A percentile compares a stretch with the other conserved stretches of the same genome.
Evolutionary conservation across 2,329 filamentous ascomycete genomes (phyloP).

Genomic region (Colletotrichum orchidophilum): DNA sequence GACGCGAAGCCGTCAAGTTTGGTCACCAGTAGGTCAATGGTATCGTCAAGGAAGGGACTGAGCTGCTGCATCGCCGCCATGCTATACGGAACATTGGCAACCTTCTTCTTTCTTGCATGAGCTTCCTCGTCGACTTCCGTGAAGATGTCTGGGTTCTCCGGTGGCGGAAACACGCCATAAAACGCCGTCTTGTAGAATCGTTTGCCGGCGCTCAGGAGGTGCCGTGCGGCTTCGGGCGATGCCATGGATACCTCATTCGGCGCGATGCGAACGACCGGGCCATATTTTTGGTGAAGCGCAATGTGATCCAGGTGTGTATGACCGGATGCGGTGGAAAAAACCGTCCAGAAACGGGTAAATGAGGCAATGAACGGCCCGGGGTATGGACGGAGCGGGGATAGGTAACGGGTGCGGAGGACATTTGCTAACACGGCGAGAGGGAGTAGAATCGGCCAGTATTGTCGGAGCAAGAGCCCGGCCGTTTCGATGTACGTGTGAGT

Average conservation of each 20-base stretch:
- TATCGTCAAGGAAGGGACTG: conserved; percentile 60
- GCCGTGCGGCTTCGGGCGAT: conserved; percentile 47
- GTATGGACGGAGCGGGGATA: conserved; percentile 72
- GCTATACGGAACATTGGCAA: conserved; percentile 60
- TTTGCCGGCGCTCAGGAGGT: conserved; percentile 58
- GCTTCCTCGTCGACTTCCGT: conserved; percentile 63
- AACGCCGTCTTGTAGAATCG: conserved; percentile 63
- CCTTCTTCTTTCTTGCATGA: conserved; percentile 65
- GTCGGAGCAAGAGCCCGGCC: neutral
- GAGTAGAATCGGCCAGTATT: conserved; percentile 53
- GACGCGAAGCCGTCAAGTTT: conserved; percentile 52
- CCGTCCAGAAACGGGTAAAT: conserved; percentile 51
- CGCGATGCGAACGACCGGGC: conserved; percentile 44
- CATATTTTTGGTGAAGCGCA: conserved; percentile 47
- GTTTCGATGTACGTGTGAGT: conserved; percentile 8
- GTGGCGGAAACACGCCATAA: conserved; percentile 63
- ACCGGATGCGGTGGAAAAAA: conserved; percentile 48
- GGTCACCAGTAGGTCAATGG: conserved; percentile 54
- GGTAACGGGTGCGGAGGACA: conserved; percentile 57
- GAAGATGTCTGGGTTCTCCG: conserved; percentile 67
- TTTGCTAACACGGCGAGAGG: conserved; percentile 46
- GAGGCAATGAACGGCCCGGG: conserved; percentile 77
- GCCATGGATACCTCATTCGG: conserved; percentile 44
- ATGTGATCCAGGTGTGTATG: conserved; percentile 54
- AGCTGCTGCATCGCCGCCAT: conserved; percentile 64